Evolutionary conservation across 2,329 filamentous ascomycete species (phyloP), one percentile per base, ranked within the genome.

Genomic region (Erysiphe pulchra): DNA sequence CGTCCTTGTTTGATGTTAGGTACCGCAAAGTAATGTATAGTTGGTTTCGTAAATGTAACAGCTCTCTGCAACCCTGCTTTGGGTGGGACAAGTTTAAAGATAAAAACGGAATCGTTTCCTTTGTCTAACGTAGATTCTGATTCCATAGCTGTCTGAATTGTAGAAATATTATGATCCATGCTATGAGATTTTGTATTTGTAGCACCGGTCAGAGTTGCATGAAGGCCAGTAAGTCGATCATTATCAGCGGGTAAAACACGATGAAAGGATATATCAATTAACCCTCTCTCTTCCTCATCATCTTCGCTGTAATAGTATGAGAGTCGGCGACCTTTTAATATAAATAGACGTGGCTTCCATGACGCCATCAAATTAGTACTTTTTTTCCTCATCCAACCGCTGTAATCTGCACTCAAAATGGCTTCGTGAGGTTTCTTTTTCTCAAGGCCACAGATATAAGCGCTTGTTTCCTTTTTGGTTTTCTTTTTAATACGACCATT

Each of bases 381-480:
- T 62, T 92, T 86, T 70, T 98, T 98, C 68, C 90, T 95, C 90
- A 98, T 98, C 90, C 90, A 98, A 1, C 90, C 90, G 55, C 79
- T 87, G 60, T 93, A 95, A 57, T 98, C 87, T 46, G 84, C 87
- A 49, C 75, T 76, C 50, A 75, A 65, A 61, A 93, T 90, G 49
- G 87, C 85, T 57, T 93, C 83, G 46, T 75, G 68, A 0, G 90
- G 90, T 0, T 73, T 65, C 49, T 87, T 80, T 61, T 86, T 85
- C 53, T 81, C 71, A 37, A 95, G 64, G 0, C 90, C 90, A 30
- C 82, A 78, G 16, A 77, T 82, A 61, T 95, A 98, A 0, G 90
- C 90, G 56, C 86, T 94, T 0, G 90, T 98, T 47, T 84, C 78
- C 59, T 95, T 92, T 65, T 98, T 98, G 45, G 76, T 74, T 62